A percentile compares a stretch with the other conserved stretches of the same genome.
Evolutionary conservation across 2,329 filamentous ascomycete genomes (phyloP).

Genomic region (Alternaria alternata): DNA sequence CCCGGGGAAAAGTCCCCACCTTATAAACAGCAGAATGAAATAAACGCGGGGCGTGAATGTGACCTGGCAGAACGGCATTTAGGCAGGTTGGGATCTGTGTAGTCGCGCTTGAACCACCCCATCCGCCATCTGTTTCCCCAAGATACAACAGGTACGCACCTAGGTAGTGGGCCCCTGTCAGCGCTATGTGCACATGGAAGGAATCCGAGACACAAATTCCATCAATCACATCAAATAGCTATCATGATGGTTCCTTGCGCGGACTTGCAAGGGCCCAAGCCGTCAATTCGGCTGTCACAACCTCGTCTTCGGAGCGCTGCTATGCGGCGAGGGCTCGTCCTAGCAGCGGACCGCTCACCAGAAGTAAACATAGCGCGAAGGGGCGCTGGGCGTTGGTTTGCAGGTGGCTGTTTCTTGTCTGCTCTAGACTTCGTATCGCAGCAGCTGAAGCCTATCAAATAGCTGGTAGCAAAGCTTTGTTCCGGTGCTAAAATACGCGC

Average conservation of each 20-base stretch:
- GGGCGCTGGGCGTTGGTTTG: conserved; percentile 4
- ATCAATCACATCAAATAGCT: conserved; percentile 31
- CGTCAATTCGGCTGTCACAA: conserved; percentile 21
- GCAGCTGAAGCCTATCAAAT: conserved; percentile 24
- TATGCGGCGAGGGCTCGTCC: conserved; percentile 23
- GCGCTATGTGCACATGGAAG: conserved; percentile 1
- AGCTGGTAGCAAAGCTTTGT: conserved; percentile 22
- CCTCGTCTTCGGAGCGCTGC: conserved; percentile 20
- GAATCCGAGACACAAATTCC: conserved; percentile 20
- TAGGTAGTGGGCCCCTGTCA: conserved; percentile 14
- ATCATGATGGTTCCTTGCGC: conserved; percentile 22
- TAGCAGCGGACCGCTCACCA: conserved; percentile 31
- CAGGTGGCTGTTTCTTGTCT: conserved; percentile 20
- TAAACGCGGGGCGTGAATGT: conserved; percentile 6
- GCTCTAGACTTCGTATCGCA: conserved; percentile 14
- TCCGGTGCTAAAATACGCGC: conserved; percentile 17
- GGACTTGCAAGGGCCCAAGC: conserved; percentile 16
- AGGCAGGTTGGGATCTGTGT: conserved; percentile 4
- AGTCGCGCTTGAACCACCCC: neutral
- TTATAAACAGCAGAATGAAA: conserved; percentile 32
- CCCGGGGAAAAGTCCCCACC: conserved; percentile 16
- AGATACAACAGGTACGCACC: conserved; percentile 9
- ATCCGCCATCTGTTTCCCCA: conserved; percentile 1
- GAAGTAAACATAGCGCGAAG: conserved; percentile 20
- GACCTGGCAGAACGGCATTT: conserved; percentile 9